These are phyloP conservation scores for Cinchona pubescens DNA, from an alignment of 257 asterid species.

Conservation along the genomic window DNA sequence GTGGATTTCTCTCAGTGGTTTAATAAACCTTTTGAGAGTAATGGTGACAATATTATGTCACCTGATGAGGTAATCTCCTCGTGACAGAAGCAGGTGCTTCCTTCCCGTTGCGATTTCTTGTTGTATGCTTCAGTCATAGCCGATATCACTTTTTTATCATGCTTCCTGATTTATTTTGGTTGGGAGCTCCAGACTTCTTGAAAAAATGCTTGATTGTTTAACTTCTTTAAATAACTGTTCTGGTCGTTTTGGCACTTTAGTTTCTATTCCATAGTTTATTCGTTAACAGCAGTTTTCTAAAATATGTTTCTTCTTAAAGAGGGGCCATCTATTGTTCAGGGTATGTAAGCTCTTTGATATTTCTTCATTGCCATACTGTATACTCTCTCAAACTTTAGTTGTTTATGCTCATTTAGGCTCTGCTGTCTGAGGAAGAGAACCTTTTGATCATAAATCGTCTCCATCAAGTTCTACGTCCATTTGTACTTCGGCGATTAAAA, in stretches of 20 bases:
- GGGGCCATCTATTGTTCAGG: neutral
- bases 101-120: constrained; percentile 3
- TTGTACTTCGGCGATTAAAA: constrained; percentile 93
- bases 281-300: neutral
- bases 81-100: too few relatives aligned
- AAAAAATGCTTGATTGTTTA: neutral
- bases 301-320: neutral
- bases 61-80: constrained; percentile 65
- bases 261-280: neutral
- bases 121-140: neutral
- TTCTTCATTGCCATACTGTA: constrained; percentile 13
- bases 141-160: neutral
- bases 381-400: constrained; percentile 17
- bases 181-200: neutral
- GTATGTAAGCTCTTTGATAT: neutral
- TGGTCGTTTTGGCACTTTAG: neutral
- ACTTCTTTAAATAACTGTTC: neutral
- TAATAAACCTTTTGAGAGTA: constrained; percentile 94
- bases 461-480: constrained; percentile 98
- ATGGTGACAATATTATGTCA: constrained; percentile 87
- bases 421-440: constrained; percentile 97
- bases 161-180: neutral
- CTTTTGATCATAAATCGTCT: constrained; percentile 96
- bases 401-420: constrained; percentile 53
- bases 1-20: constrained; percentile 99